Evolutionary conservation across 257 asterid species (phyloP).

Genomic region (Jasminum sambac): DNA sequence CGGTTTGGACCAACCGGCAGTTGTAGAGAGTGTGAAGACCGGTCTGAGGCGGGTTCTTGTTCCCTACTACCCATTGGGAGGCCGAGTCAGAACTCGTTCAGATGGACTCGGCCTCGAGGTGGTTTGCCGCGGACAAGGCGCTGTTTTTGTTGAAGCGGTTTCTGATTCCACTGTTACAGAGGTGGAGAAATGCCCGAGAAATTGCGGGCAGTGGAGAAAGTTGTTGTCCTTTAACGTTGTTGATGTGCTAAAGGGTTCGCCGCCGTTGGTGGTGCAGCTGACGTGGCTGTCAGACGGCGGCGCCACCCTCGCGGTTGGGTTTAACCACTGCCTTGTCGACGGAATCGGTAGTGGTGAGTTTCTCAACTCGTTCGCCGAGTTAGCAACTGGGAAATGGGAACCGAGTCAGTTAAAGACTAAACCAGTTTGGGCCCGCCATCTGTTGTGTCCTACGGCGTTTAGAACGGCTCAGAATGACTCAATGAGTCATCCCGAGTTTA

Average conservation of each 20-base stretch:
- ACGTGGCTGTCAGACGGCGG: conserved; percentile 68
- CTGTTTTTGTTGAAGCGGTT: conserved; percentile 47
- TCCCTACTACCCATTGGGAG: conserved; percentile 73
- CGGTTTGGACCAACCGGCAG: conserved; percentile 29
- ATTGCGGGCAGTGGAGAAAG: conserved; percentile 43
- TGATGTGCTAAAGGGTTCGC: conserved; percentile 59
- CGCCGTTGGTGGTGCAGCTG: conserved; percentile 68
- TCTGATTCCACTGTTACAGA: conserved; percentile 37
- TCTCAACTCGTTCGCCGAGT: conserved; percentile 59
- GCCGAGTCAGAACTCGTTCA: conserved; percentile 52
- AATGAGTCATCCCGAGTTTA: conserved; percentile 46
- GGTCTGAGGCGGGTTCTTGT: conserved; percentile 51
- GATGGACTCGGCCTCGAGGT: conserved; percentile 65
- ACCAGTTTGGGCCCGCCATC: conserved; percentile 54
- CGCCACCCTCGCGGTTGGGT: conserved; percentile 56
- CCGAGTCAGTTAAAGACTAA: conserved; percentile 25
- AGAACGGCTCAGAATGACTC: neutral
- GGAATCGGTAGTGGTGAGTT: conserved; percentile 65
- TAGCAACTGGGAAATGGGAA: conserved; percentile 32
- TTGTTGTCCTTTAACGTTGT: conserved; percentile 45
- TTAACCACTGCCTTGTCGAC: conserved; percentile 63
- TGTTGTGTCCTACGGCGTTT: conserved; percentile 27
- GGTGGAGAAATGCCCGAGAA: conserved; percentile 40
- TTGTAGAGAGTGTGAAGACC: conserved; percentile 36
- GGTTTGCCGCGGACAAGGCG: conserved; percentile 62